Evolutionary conservation across 2,329 filamentous ascomycete genomes (phyloP), one percentile per base, ranked within the genome.

Genomic region (Colletotrichum filicis): DNA sequence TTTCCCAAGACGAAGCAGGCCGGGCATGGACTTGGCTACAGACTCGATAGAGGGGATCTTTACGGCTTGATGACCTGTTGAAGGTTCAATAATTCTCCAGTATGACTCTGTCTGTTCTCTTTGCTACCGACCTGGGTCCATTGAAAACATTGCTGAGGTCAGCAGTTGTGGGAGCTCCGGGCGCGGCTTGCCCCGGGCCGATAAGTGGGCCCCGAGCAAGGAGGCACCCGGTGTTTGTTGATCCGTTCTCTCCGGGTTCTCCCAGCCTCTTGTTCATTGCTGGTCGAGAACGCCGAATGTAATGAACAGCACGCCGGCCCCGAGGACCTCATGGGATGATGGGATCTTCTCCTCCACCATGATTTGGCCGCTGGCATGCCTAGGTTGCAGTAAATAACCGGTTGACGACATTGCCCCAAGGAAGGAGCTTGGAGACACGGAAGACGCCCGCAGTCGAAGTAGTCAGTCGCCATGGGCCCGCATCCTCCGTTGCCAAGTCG

Each of bases 141-240:
- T 16, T 11, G 24, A 19, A 65, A 65, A 57, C 28, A 24, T 46
- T 24, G 9, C 28, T 19, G 53, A 8, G 30, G 52, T 26, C 28
- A 22, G 6, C 11, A 32, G 11, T 24, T 35, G 5, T 37, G 66
- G 35, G n/a, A 65, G 22, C 35, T 53, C 52, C 32, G 49, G 14
- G 26, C 26, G 56, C 26, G 16, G 30, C 35, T 28, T 42, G 35
- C 46, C 35, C 56, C 64, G 32, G 22, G 64, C 56, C 68, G 49
- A 37, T 6, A 32, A 35, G 64, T 68, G 68, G 68, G 35, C 56
- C 63, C 57, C 64, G 64, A 35, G 35, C 16, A 66, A 32, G 30
- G 62, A 68, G 49, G 63, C 56, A 26, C 24, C 49, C 68, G 32
- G 32, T 26, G 65, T 49, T 42, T 14, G 37, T 55, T 35, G 24